A percentile compares a stretch with the other conserved stretches of the same genome.
phyloP scores from a whole-genome alignment of 768 basidiomycete genomes.

The Boletus reticuloceps region DNA sequence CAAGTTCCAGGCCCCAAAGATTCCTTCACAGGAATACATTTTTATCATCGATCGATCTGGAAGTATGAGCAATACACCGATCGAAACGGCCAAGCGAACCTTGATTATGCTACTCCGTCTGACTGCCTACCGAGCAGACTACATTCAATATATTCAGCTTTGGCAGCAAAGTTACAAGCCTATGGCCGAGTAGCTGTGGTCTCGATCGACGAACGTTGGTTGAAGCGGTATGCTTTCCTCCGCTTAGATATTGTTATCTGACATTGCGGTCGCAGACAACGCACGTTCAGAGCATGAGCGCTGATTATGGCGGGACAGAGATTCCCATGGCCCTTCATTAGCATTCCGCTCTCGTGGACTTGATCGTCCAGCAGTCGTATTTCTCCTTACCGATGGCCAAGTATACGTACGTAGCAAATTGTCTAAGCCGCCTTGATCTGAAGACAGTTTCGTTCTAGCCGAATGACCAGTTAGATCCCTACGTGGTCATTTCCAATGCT shows the following conservation, averaged over 20 bases:
- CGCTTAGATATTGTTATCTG: slow-evolving; percentile 2
- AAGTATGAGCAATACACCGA: slow-evolving; percentile 45
- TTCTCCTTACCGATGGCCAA: slow-evolving; percentile 60
- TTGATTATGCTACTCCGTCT: slow-evolving; percentile 47
- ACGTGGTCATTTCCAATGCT: slow-evolving; percentile 25
- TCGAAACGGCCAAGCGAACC: slow-evolving; percentile 48
- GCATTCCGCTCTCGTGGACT: slow-evolving; percentile 36
- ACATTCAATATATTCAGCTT: slow-evolving; percentile 62
- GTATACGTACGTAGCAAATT: slow-evolving; percentile 25
- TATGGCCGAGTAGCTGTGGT: slow-evolving; percentile 37
- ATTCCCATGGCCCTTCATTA: slow-evolving; percentile 39
- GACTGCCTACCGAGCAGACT: slow-evolving; percentile 41
- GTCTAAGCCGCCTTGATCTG: not conserved
- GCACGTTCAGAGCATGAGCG: slow-evolving; percentile 40
- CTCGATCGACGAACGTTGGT: slow-evolving; percentile 33
- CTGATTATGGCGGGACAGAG: slow-evolving; percentile 52
- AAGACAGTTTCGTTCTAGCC: not conserved
- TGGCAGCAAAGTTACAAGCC: slow-evolving; percentile 25
- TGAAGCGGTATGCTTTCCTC: slow-evolving; percentile 33
- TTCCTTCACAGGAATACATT: slow-evolving; percentile 52
- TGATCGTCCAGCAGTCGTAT: slow-evolving; percentile 44
- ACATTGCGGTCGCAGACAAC: slow-evolving; percentile 30
- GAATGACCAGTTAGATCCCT: slow-evolving; percentile 17
- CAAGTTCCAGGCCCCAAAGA: slow-evolving; percentile 41
- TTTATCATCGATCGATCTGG: slow-evolving; percentile 61